Conservation (phyloP, 805 yeast species). For the Saturnispora dispora region DNA sequence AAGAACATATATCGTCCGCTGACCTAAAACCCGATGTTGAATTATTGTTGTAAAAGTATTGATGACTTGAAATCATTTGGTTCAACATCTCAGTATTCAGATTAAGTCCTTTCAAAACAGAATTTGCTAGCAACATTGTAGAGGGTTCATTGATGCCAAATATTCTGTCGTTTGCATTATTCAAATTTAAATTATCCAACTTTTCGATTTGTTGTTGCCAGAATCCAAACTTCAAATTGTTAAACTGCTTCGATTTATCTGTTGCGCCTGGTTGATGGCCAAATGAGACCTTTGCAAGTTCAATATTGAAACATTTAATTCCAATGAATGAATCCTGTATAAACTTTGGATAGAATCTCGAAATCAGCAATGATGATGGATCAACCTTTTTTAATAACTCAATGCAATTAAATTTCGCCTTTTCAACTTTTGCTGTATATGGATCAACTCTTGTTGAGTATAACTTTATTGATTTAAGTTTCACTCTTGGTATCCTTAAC, state of each 20-base stretch:
- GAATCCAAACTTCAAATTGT: slow-evolving; percentile 54
- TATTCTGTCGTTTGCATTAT: slow-evolving; percentile 21
- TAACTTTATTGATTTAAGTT: background rate
- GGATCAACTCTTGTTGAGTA: slow-evolving; percentile 7
- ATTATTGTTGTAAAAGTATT: slow-evolving; percentile 40
- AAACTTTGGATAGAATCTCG: slow-evolving; percentile 61
- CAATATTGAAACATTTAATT: slow-evolving; percentile 55
- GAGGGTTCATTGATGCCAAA: slow-evolving; percentile 46
- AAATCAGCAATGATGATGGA: slow-evolving; percentile 53
- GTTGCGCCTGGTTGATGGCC: slow-evolving; percentile 26
- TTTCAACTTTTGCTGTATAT: slow-evolving; percentile 13
- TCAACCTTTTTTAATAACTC: slow-evolving; percentile 41
- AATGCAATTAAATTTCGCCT: slow-evolving; percentile 38
- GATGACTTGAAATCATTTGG: slow-evolving; percentile 51
- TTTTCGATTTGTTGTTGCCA: slow-evolving; percentile 59
- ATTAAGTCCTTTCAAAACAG: slow-evolving; percentile 39
- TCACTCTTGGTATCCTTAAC: background rate
- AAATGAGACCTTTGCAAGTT: slow-evolving; percentile 31
- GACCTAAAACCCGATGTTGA: slow-evolving; percentile 34
- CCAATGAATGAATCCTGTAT: slow-evolving; percentile 57
- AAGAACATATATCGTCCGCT: slow-evolving; percentile 54
- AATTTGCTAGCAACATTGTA: slow-evolving; percentile 46
- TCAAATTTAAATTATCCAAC: slow-evolving; percentile 28
- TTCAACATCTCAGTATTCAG: slow-evolving; percentile 48
- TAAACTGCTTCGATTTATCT: slow-evolving; percentile 29